These are phyloP conservation scores for Aspergillus sp. DNA, from an alignment of 2,329 filamentous ascomycete species.

Conservation along the genomic window DNA sequence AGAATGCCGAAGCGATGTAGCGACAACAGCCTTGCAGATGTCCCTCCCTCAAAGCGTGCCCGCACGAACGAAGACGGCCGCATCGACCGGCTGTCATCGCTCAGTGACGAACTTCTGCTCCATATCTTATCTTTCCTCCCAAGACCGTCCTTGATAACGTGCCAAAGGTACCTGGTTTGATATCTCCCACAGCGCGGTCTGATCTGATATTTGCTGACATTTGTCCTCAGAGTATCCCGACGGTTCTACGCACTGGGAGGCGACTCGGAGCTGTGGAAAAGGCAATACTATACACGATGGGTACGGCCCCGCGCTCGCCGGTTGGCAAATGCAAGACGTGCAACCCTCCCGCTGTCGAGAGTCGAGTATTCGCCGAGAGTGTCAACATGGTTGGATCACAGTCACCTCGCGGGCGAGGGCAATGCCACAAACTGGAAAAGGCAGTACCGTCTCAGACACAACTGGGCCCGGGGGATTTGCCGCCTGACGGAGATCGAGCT, in stretches of 20 bases:
- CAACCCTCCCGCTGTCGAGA: conserved; percentile 26
- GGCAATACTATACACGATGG: conserved; percentile 77
- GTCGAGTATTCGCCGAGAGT: conserved; percentile 46
- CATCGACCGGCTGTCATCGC: conserved; percentile 55
- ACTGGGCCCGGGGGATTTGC: conserved; percentile 79
- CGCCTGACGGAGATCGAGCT: conserved; percentile 69
- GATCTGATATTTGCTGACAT: conserved; percentile 2
- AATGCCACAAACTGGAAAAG: conserved; percentile 67
- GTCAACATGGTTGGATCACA: conserved; percentile 54
- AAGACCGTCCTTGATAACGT: conserved; percentile 56
- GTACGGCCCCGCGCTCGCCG: conserved; percentile 70
- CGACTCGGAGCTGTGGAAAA: conserved; percentile 87
- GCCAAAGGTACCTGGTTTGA: conserved; percentile 43
- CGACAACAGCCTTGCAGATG: conserved; percentile 7
- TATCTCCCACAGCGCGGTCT: too few species aligned
- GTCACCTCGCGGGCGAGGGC: conserved; percentile 44
- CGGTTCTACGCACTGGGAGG: conserved; percentile 63
- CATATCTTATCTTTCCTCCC: conserved; percentile 73
- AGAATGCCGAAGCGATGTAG: conserved; percentile 28
- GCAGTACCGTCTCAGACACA: conserved; percentile 79
- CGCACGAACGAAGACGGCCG: conserved; percentile 17
- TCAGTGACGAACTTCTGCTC: conserved; percentile 82
- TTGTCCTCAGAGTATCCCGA: conserved; percentile 43
- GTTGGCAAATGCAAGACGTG: conserved; percentile 56
- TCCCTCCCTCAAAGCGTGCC: conserved; percentile 37